Percentiles rank a stretch among this genome's conserved stretches.
These are phyloP conservation scores for Saccharomyces pastorianus DNA, from an alignment of 1,139 yeast species.

Conservation along the genomic window DNA sequence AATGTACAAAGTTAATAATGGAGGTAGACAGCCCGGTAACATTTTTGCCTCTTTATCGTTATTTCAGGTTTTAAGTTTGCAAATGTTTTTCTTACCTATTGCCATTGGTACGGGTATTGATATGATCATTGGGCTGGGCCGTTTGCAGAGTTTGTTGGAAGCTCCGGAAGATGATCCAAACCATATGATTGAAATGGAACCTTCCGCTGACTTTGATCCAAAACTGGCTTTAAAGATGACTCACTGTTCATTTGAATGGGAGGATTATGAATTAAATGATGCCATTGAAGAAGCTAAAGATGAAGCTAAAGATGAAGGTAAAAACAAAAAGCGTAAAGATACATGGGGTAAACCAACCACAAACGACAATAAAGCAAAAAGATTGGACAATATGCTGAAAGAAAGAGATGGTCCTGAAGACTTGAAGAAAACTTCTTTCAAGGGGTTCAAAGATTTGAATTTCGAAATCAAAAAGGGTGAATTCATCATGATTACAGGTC, in stretches of 20 bases:
- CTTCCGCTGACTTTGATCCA: background rate
- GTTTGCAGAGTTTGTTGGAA: slow-evolving; percentile 50
- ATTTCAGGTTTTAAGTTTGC: slow-evolving; percentile 64
- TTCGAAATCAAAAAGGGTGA: slow-evolving; percentile 38
- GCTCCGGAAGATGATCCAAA: slow-evolving; percentile 35
- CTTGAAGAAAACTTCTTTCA: slow-evolving; percentile 18
- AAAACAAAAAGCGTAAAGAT: slow-evolving; percentile 8
- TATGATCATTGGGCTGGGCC: slow-evolving; percentile 54
- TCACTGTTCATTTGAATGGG: slow-evolving; percentile 65
- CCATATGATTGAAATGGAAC: background rate
- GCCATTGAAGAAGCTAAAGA: slow-evolving; percentile 27
- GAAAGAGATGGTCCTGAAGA: slow-evolving; percentile 26
- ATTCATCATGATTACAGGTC: slow-evolving; percentile 42
- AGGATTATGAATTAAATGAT: slow-evolving; percentile 35
- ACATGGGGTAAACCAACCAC: slow-evolving; percentile 8
- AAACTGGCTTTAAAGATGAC: slow-evolving; percentile 40
- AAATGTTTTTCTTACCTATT: slow-evolving; percentile 59
- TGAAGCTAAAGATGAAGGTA: slow-evolving; percentile 16
- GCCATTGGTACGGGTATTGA: slow-evolving; percentile 55
- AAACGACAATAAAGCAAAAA: slow-evolving; percentile 13
- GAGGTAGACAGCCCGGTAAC: slow-evolving; percentile 49
- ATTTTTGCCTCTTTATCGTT: slow-evolving; percentile 76
- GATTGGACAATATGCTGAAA: slow-evolving; percentile 13
- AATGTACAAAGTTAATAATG: slow-evolving; percentile 45
- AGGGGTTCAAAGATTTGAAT: slow-evolving; percentile 38